Evolutionary conservation across 108 stramenopile genomes (phyloP).

Genomic region (Skeletonema menzelii): DNA sequence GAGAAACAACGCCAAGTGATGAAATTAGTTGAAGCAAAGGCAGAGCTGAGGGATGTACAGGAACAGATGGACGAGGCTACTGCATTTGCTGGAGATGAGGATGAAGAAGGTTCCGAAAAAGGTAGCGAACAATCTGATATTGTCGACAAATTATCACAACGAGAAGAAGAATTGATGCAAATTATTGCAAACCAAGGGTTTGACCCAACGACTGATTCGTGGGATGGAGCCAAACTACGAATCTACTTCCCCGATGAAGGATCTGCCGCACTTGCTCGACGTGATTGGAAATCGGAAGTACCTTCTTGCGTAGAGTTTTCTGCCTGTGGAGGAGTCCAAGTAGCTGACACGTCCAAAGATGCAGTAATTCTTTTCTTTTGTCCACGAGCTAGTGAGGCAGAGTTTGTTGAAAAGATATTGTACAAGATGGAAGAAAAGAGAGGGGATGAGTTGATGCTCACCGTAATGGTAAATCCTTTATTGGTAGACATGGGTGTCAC

Average conservation of each 20-base stretch:
- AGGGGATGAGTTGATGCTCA: conserved; percentile 52
- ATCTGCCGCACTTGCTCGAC: conserved; percentile 85
- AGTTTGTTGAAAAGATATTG: conserved; percentile 64
- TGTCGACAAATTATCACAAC: conserved; percentile 8
- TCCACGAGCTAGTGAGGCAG: conserved; percentile 79
- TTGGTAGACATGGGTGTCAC: conserved; percentile 95
- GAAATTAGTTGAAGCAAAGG: conserved; percentile 58
- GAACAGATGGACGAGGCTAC: conserved; percentile 29
- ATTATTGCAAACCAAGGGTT: conserved; percentile 59
- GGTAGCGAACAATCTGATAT: conserved; percentile 2
- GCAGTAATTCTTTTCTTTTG: conserved; percentile 74
- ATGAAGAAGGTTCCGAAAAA: conserved; percentile 23
- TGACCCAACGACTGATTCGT: conserved; percentile 22
- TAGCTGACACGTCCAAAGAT: conserved; percentile 58
- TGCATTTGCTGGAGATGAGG: conserved; percentile 29
- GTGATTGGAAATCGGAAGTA: conserved; percentile 77
- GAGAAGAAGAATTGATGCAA: conserved; percentile 38
- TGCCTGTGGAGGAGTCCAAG: conserved; percentile 72
- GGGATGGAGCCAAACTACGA: conserved; percentile 62
- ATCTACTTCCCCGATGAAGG: conserved; percentile 95
- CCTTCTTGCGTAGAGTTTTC: conserved; percentile 77
- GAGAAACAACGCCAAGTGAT: conserved; percentile 58
- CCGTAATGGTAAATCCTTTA: conserved; percentile 90
- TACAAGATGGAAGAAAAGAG: conserved; percentile 45
- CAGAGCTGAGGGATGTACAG: conserved; percentile 55